Conservation (phyloP, 2,329 filamentous ascomycete species). For the Trichoderma citrinoviride region DNA sequence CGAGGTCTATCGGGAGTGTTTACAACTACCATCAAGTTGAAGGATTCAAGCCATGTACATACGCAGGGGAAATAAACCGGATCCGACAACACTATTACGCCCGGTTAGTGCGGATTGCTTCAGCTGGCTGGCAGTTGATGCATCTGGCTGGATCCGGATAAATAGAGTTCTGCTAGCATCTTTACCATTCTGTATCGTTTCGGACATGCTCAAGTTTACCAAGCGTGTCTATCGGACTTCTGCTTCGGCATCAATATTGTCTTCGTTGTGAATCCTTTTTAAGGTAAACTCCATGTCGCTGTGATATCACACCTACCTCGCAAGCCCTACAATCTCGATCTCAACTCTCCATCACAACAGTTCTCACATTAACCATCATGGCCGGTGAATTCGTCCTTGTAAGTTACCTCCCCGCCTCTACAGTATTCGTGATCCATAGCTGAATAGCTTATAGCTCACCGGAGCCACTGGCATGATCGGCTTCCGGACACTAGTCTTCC, state of each 20-base stretch:
- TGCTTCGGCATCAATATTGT: not conserved
- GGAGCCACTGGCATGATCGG: constrained; percentile 34
- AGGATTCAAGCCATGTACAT: not conserved
- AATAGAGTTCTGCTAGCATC: not conserved
- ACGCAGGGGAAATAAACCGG: not conserved
- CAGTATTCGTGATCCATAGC: not conserved
- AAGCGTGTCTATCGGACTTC: not conserved
- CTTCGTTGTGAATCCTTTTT: not conserved
- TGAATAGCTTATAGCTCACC: constrained; percentile 25
- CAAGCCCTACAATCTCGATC: not conserved
- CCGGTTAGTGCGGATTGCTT: not conserved
- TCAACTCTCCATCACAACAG: not conserved
- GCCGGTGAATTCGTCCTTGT: constrained; percentile 18
- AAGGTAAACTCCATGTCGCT: not conserved
- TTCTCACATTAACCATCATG: not conserved
- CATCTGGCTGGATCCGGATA: not conserved
- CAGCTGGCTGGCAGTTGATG: not conserved
- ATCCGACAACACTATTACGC: not conserved
- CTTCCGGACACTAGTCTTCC: constrained; percentile 29
- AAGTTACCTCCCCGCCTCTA: not conserved
- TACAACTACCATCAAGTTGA: not conserved
- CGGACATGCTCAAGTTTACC: too few species aligned
- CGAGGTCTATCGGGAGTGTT: too few species aligned
- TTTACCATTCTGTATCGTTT: too few species aligned
- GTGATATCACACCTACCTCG: too few species aligned